Evolutionary conservation across 2,329 filamentous ascomycete genomes (phyloP).

Genomic region (Epichloe coenophiala): DNA sequence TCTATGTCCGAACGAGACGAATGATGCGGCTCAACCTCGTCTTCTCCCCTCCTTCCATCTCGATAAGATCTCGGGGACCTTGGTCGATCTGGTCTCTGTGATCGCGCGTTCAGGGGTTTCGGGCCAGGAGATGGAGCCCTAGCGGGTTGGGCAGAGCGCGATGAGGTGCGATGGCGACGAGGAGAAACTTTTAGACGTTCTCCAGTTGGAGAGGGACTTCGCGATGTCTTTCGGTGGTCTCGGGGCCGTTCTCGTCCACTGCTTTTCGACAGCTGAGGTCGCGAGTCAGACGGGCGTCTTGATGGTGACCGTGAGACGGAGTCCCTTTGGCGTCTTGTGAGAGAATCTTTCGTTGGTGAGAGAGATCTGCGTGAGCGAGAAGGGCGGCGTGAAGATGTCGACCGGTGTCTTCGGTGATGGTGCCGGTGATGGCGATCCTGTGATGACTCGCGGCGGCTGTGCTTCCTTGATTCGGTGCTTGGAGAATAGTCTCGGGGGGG

Average conservation of each 20-base stretch:
- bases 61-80: conserved; percentile 15
- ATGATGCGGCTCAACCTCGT: conserved; percentile 17
- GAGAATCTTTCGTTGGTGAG: conserved; percentile 9
- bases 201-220: conserved; percentile 6
- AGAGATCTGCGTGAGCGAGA: conserved; percentile 17
- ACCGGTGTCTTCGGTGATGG: conserved; percentile 5
- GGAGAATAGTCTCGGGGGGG: conserved; percentile 26
- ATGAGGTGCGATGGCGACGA: conserved; percentile 7
- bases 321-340: conserved; percentile 9
- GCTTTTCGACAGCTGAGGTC: background rate
- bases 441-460: conserved; percentile 18
- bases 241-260: conserved; percentile 2
- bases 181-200: conserved; percentile 4
- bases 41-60: conserved; percentile 17
- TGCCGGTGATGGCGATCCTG: conserved; percentile 16
- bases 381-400: conserved; percentile 17
- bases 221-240: conserved; percentile 4
- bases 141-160: conserved; percentile 11
- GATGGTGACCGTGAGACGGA: conserved; percentile 15
- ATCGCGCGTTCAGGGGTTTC: background rate
- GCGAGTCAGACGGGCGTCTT: conserved; percentile 4
- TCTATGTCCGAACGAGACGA: conserved; percentile 37
- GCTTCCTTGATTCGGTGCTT: conserved; percentile 19
- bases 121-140: conserved; percentile 7
- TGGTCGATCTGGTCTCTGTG: conserved; percentile 8